phyloP scores from a whole-genome alignment of 768 basidiomycete species.

The Mycena belliarum region DNA sequence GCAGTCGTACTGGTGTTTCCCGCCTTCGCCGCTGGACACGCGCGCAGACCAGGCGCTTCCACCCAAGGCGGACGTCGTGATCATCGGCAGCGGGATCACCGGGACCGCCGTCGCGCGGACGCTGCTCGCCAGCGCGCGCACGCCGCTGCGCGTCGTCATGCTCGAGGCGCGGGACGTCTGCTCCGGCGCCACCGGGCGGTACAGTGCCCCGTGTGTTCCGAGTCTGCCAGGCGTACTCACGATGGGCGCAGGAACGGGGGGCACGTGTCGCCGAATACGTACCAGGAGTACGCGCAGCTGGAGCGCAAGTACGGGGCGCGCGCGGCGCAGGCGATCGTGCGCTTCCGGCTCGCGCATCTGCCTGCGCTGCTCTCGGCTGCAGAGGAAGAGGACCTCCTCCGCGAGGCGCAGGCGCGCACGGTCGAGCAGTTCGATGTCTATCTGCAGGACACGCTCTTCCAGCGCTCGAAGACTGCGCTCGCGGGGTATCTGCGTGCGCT shows the following conservation, averaged over 20 bases:
- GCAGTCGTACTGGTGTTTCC: constrained; percentile 64
- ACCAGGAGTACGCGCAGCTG: constrained; percentile 55
- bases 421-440: constrained; percentile 64
- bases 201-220: constrained; percentile 1
- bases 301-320: constrained; percentile 46
- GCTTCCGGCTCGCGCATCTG: constrained; percentile 64
- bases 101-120: constrained; percentile 62
- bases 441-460: constrained; percentile 42
- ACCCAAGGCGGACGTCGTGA: constrained; percentile 60
- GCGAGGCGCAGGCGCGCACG: constrained; percentile 55
- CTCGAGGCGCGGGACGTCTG: constrained; percentile 81
- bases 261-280: constrained; percentile 61
- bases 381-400: constrained; percentile 51
- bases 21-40: constrained; percentile 37
- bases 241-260: constrained; percentile 59
- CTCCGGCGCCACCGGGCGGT: constrained; percentile 76
- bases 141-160: constrained; percentile 55
- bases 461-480: constrained; percentile 45
- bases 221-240: not conserved
- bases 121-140: constrained; percentile 40
- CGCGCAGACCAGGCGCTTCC: constrained; percentile 29
- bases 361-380: constrained; percentile 49
- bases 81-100: constrained; percentile 80
- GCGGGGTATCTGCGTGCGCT: constrained; percentile 48
- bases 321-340: constrained; percentile 53